Evolutionary conservation across 805 yeast genomes (phyloP).

Genomic region (Pichia pseudocactophila): DNA sequence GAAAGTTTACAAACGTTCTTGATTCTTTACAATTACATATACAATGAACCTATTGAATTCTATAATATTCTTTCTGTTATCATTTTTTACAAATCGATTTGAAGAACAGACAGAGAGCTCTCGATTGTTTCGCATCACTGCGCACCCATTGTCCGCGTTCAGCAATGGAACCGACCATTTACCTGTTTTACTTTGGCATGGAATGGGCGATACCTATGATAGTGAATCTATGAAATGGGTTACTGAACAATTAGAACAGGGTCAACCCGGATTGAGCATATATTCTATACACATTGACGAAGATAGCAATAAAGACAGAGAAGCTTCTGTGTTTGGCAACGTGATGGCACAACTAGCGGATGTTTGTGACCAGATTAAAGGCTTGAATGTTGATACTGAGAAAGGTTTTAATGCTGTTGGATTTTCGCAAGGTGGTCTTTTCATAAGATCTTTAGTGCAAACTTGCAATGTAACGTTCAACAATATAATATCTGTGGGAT

Average conservation of each 20-base stretch:
- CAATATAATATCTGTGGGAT: slow-evolving; percentile 63
- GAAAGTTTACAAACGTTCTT: too few relatives aligned
- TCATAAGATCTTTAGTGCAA: slow-evolving; percentile 59
- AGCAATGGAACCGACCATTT: slow-evolving; percentile 3
- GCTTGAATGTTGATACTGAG: slow-evolving; percentile 25
- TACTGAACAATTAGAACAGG: slow-evolving; percentile 31
- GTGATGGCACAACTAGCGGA: slow-evolving; percentile 43
- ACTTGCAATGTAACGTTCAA: slow-evolving; percentile 42
- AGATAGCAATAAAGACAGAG: slow-evolving; percentile 44
- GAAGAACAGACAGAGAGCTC: too few relatives aligned
- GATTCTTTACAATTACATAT: too few relatives aligned
- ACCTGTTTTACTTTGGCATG: slow-evolving; percentile 71
- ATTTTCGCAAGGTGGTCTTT: slow-evolving; percentile 79
- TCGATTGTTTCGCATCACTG: too few relatives aligned
- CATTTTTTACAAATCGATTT: too few relatives aligned
- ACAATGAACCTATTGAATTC: too few relatives aligned
- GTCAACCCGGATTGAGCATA: slow-evolving; percentile 42
- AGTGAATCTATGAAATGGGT: slow-evolving; percentile 48
- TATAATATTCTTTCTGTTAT: too few relatives aligned
- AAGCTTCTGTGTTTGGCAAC: slow-evolving; percentile 50
- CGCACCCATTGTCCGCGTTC: not conserved
- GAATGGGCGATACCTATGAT: slow-evolving; percentile 69
- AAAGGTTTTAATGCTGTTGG: slow-evolving; percentile 67
- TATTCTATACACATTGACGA: slow-evolving; percentile 45
- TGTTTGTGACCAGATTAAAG: slow-evolving; percentile 47